Evolutionary conservation across 805 yeast genomes (phyloP), one percentile per base, ranked within the genome.

Genomic region (Saccharomyces jurei): DNA sequence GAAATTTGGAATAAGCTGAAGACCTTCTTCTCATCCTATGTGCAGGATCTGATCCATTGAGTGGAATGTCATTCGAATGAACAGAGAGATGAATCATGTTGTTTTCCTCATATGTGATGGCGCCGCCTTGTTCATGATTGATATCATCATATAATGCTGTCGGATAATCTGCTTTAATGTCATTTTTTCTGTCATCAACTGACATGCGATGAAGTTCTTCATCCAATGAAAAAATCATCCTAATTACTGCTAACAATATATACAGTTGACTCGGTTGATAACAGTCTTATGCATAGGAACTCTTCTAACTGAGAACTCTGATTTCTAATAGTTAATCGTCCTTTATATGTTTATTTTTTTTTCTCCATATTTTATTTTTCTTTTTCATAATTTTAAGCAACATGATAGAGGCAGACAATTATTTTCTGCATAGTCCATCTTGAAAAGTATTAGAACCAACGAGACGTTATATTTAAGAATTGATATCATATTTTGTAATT

Each of bases 1-100:
- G 61, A 44, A 69, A 60, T 51, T 63, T 68, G 41, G 63, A 64
- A 41, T 66, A 55, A 1, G 61, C 58, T 4, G 73, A 69, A 1
- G 73, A 67, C 44, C 67, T 58, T 51, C 72, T 61, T 51, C 71
- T 63, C 9, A 52, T 47, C 52, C 59, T 56, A 25, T 46, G 51
- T 49, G n/a, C 44, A 13, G 41, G 25, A 6, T 8, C 27, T 29
- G 41, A 30, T 47, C 46, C 54, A 50, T 21, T 17, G 17, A 46
- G 21, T 10, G 49, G 30, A 46, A 46, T 46, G 32, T 29, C 28
- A 10, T 46, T 28, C 22, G 49, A n/a, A 47, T 50, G 51, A 32
- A 27, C 51, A 11, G 26, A 28, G 54, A 36, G 44, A 8, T 36
- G 25, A 8, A 17, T 17, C 2, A 9, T 36, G 17, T 17, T 21